These are phyloP conservation scores for Parasitella parasitica DNA, from an alignment of 371 early-diverging fungal species.

Conservation along the genomic window DNA sequence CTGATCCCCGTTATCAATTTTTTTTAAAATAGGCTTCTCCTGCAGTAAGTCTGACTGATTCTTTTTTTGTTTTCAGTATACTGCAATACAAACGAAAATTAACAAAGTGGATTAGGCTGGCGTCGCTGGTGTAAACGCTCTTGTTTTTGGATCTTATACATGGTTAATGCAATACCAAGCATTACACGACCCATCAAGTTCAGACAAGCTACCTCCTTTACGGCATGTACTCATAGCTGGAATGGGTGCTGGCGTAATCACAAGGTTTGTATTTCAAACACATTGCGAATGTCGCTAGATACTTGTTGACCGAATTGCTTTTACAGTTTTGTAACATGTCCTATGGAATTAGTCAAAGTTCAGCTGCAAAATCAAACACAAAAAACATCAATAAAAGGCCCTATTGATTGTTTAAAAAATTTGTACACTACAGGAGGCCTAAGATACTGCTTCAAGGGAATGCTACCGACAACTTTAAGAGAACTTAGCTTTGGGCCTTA, in stretches of 20 bases:
- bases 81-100: background rate
- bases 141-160: constrained; percentile 69
- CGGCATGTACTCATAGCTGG: constrained; percentile 63
- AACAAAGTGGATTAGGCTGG: constrained; percentile 62
- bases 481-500: constrained; percentile 82
- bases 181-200: background rate
- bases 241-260: constrained; percentile 61
- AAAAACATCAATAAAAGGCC: constrained; percentile 38
- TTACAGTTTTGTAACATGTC: constrained; percentile 56
- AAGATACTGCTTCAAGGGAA: constrained; percentile 65
- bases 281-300: too few relatives aligned
- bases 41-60: constrained; percentile 36
- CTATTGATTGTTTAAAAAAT: constrained; percentile 61
- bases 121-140: constrained; percentile 65
- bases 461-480: constrained; percentile 58
- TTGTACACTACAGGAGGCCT: constrained; percentile 59
- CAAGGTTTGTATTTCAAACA: too few relatives aligned
- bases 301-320: too few relatives aligned
- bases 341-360: constrained; percentile 70
- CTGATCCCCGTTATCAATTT: background rate
- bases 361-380: constrained; percentile 58
- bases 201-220: constrained; percentile 22
- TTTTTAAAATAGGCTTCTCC: constrained; percentile 44
- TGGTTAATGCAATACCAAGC: constrained; percentile 54
- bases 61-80: background rate